Evolutionary conservation across 2,329 filamentous ascomycete genomes (phyloP), one percentile per base, ranked within the genome.

Genomic region (Colletotrichum cordylinicola): DNA sequence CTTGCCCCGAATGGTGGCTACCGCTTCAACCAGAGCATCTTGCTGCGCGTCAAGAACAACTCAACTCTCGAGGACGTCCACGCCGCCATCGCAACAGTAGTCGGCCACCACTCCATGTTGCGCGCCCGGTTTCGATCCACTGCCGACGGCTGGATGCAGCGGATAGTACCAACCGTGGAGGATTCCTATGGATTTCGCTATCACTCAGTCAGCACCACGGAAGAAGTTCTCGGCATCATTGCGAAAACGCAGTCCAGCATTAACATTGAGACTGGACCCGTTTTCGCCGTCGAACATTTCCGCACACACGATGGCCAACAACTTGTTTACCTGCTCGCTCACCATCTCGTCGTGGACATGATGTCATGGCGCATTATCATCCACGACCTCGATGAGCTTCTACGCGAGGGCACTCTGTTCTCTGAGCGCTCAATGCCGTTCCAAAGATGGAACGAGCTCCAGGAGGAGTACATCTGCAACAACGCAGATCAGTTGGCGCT

Each of bases 21-120:
- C 74, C 85, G 88, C 4, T 90, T 89, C 77, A 90, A 89, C 74
- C 88, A 88, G 77, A 89, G 89, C 75, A 81, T 90, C 8, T 80
- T 90, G 4, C 81, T 91, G 6, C 84, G 85, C 15, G 79, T 90
- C 39, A 88, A 84, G 67, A 85, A 83, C 70, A 82, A 81, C 35
- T 84, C 84, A 15, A 82, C 83, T 2, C 77, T 87, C 0, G 84
- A 87, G 13, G 87, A 89, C 67, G 81, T 90, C 16, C 86, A 86
- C 21, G 86, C 86, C 6, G 89, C 89, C 3, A 78, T 90, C 24
- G 86, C 88, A 74, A 86, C 88, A 2, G 79, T 90, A 5, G 87
- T 89, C 3, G 84, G 84, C 4, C 87, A 89, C 33, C 89, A 91
- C 75, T 82, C 87, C 18, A 90, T 90, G 88, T 84, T 91, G 7